Evolutionary conservation across 192 early-diverging fungal species (phyloP).

Genomic region (Coemansia javaensis): DNA sequence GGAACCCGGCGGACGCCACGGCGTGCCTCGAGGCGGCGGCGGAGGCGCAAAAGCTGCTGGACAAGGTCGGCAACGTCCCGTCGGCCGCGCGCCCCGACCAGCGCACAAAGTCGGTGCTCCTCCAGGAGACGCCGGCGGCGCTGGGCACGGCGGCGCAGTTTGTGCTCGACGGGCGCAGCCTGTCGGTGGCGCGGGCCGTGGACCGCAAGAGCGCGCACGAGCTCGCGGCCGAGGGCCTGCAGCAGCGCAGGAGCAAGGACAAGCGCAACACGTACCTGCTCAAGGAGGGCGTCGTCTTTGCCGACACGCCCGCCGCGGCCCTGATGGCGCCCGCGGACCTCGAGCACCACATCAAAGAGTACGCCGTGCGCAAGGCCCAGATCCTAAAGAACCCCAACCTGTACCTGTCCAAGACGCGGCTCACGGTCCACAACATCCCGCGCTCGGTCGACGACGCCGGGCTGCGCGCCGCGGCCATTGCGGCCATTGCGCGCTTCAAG

Average conservation of each 20-base stretch:
- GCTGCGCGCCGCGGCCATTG: slow-evolving; percentile 55
- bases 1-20: slow-evolving; percentile 62
- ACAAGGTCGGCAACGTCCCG: slow-evolving; percentile 44
- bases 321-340: slow-evolving; percentile 68
- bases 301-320: slow-evolving; percentile 71
- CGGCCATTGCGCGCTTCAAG: slow-evolving; percentile 70
- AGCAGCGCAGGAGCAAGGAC: slow-evolving; percentile 67
- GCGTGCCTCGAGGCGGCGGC: slow-evolving; percentile 70
- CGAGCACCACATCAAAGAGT: slow-evolving; percentile 77
- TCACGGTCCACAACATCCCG: slow-evolving; percentile 84
- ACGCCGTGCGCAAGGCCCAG: slow-evolving; percentile 71
- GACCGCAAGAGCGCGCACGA: slow-evolving; percentile 63
- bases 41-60: slow-evolving; percentile 54
- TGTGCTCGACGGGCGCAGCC: slow-evolving; percentile 72
- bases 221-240: slow-evolving; percentile 57
- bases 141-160: slow-evolving; percentile 51
- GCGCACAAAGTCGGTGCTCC: slow-evolving; percentile 49
- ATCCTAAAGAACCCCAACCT: slow-evolving; percentile 84
- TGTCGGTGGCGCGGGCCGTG: slow-evolving; percentile 78
- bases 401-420: slow-evolving; percentile 80
- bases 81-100: slow-evolving; percentile 20
- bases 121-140: slow-evolving; percentile 39
- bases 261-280: slow-evolving; percentile 84
- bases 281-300: slow-evolving; percentile 87
- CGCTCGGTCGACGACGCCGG: slow-evolving; percentile 65